A percentile compares a stretch with the other conserved stretches of the same genome.
Evolutionary conservation across 2,329 filamentous ascomycete species (phyloP).

Genomic region (Thermoascus crustaceus): DNA sequence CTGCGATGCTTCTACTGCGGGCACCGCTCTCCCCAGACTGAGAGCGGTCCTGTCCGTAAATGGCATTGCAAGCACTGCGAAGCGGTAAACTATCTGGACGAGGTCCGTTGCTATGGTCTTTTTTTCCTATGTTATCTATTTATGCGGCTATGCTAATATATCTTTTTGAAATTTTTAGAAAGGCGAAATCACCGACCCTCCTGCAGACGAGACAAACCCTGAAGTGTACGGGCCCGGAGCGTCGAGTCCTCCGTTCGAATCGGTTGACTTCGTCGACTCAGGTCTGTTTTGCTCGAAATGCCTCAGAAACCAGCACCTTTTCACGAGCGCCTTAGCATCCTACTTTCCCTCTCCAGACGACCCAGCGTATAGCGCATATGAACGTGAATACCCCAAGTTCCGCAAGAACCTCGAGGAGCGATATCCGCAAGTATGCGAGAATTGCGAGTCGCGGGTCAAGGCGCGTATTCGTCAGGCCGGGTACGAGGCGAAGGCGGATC

Average conservation of each 20-base stretch:
- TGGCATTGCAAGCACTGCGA: slow-evolving; percentile 75
- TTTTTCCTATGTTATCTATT: background rate
- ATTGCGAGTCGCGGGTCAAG: slow-evolving; percentile 69
- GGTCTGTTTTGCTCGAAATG: slow-evolving; percentile 66
- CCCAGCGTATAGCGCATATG: slow-evolving; percentile 60
- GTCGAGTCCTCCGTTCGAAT: slow-evolving; percentile 39
- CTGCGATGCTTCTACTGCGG: slow-evolving; percentile 81
- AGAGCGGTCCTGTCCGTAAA: slow-evolving; percentile 50
- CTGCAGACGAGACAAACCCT: slow-evolving; percentile 50
- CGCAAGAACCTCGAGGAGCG: slow-evolving; percentile 65
- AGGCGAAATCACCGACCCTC: slow-evolving; percentile 84
- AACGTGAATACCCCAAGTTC: slow-evolving; percentile 62
- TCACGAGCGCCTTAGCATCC: slow-evolving; percentile 66
- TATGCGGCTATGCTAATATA: slow-evolving; percentile 9
- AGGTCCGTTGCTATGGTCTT: slow-evolving; percentile 47
- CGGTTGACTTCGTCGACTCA: slow-evolving; percentile 24
- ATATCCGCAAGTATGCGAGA: slow-evolving; percentile 81
- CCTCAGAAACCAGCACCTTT: slow-evolving; percentile 78
- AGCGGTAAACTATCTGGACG: slow-evolving; percentile 79
- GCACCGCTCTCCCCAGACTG: slow-evolving; percentile 53
- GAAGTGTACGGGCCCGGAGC: slow-evolving; percentile 25
- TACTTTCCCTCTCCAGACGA: slow-evolving; percentile 63
- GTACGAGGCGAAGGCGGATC: slow-evolving; percentile 78
- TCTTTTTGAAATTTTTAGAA: slow-evolving; percentile 44
- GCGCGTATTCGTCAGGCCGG: slow-evolving; percentile 60